Evolutionary conservation across 768 basidiomycete species (phyloP).

Genomic region (Rhizopogon salebrosus): DNA sequence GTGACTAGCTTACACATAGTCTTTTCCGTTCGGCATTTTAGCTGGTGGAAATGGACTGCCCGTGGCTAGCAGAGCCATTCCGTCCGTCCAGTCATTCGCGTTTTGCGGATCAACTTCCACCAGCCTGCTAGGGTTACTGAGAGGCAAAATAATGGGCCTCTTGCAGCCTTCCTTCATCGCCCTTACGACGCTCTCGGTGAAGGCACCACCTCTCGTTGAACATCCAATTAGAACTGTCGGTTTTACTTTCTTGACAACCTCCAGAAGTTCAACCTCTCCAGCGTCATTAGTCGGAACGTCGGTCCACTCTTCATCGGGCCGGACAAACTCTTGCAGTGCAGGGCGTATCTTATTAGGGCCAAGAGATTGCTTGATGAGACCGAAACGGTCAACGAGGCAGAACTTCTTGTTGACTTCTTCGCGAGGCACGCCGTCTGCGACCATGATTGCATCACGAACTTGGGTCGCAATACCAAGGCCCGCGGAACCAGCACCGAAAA

Average conservation of each 20-base stretch:
- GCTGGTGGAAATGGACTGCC: conserved; percentile 81
- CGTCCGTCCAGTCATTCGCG: conserved; percentile 73
- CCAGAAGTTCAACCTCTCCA: conserved; percentile 50
- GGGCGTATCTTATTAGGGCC: conserved; percentile 39
- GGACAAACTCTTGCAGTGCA: conserved; percentile 48
- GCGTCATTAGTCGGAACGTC: conserved; percentile 29
- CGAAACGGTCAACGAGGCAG: conserved; percentile 68
- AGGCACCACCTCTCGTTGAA: conserved; percentile 73
- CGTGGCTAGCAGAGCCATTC: conserved; percentile 75
- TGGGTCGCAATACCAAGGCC: conserved; percentile 78
- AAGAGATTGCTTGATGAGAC: conserved; percentile 52
- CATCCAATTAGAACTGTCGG: conserved; percentile 86
- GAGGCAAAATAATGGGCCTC: conserved; percentile 77
- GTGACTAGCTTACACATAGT: conserved; percentile 49
- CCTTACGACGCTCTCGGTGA: conserved; percentile 66
- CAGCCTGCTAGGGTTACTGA: conserved; percentile 76
- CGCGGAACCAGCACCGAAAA: conserved; percentile 80
- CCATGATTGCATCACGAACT: conserved; percentile 69
- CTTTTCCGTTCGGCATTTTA: conserved; percentile 58
- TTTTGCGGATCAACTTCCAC: conserved; percentile 73
- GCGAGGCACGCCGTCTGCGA: conserved; percentile 43
- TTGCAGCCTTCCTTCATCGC: conserved; percentile 66
- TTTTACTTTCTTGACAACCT: conserved; percentile 65
- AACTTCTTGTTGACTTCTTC: conserved; percentile 63
- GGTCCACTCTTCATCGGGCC: conserved; percentile 54